Percentiles rank a stretch among this genome's conserved stretches.
Conservation (phyloP, 2,329 filamentous ascomycete species). For the Calonectria honghensis region DNA sequence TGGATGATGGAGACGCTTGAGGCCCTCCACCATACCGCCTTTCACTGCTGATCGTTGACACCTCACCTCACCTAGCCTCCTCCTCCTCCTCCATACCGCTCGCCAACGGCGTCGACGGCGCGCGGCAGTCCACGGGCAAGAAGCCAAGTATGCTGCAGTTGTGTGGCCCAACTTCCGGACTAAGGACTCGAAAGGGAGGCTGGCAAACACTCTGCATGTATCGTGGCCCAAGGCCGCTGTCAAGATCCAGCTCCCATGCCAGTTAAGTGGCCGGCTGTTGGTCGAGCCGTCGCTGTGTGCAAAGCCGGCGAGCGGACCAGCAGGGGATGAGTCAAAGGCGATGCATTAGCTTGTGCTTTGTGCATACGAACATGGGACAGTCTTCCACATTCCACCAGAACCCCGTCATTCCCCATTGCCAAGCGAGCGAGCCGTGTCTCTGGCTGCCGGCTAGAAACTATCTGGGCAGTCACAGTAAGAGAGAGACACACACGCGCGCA, state of each 20-base stretch:
- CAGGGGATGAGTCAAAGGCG: conserved; percentile 37
- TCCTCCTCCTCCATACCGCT: conserved; percentile 19
- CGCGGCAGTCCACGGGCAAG: conserved; percentile 8
- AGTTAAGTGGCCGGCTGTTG: conserved; percentile 33
- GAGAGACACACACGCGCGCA: background rate
- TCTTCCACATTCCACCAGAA: conserved; percentile 8
- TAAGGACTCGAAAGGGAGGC: conserved; percentile 21
- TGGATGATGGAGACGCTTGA: conserved; percentile 4
- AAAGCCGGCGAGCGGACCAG: conserved; percentile 33
- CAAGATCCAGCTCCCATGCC: conserved; percentile 32
- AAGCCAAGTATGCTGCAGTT: conserved; percentile 17
- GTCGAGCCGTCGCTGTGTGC: conserved; percentile 27
- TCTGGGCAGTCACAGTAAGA: background rate
- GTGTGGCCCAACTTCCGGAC: conserved; percentile 10
- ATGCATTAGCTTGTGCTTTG: conserved; percentile 34
- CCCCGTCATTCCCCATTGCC: conserved; percentile 8
- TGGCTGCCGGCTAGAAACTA: conserved; percentile 2
- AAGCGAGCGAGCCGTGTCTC: conserved; percentile 27
- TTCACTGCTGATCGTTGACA: conserved; percentile 20
- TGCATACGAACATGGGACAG: conserved; percentile 20
- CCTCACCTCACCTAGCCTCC: conserved; percentile 2
- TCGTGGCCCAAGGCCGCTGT: conserved; percentile 26
- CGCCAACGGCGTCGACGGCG: conserved; percentile 18
- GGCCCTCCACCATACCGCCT: conserved; percentile 18
- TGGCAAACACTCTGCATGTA: conserved; percentile 26